phyloP scores from a whole-genome alignment of 768 basidiomycete genomes.

The Mycena metata region DNA sequence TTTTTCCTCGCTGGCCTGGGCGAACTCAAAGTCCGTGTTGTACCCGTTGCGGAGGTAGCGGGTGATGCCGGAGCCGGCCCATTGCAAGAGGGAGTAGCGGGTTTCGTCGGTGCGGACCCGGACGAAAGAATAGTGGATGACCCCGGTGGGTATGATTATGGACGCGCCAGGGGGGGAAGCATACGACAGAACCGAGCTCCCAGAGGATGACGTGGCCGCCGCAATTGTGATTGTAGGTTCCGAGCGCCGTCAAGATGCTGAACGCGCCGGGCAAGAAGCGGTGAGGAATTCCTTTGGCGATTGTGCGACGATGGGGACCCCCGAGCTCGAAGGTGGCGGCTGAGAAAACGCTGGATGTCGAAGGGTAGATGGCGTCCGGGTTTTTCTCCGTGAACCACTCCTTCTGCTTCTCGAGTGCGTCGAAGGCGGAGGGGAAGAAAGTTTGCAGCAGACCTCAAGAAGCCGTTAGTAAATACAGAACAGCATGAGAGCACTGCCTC shows the following conservation, averaged over 20 bases:
- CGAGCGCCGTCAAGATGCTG: constrained; percentile 3
- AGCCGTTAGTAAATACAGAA: neutral
- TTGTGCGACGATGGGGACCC: neutral
- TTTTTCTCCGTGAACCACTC: neutral
- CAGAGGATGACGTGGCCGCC: constrained; percentile 8
- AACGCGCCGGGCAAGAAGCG: neutral
- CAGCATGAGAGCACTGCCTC: neutral
- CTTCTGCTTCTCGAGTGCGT: neutral
- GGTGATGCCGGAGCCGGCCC: neutral
- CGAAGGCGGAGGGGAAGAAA: neutral
- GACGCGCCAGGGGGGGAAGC: neutral
- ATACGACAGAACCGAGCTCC: neutral
- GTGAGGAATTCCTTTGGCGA: neutral
- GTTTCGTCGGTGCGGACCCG: neutral
- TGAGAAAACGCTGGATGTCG: constrained; percentile 4
- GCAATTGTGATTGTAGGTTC: neutral
- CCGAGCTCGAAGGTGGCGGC: constrained; percentile 13
- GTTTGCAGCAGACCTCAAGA: neutral
- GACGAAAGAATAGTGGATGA: constrained; percentile 11
- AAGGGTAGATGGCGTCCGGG: neutral
- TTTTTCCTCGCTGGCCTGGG: neutral
- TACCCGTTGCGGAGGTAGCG: neutral
- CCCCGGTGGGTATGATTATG: constrained; percentile 6
- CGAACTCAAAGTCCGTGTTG: neutral
- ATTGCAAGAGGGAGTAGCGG: constrained; percentile 9